phyloP scores from a whole-genome alignment of 768 basidiomycete genomes.

The Leccinum incarnatum region DNA sequence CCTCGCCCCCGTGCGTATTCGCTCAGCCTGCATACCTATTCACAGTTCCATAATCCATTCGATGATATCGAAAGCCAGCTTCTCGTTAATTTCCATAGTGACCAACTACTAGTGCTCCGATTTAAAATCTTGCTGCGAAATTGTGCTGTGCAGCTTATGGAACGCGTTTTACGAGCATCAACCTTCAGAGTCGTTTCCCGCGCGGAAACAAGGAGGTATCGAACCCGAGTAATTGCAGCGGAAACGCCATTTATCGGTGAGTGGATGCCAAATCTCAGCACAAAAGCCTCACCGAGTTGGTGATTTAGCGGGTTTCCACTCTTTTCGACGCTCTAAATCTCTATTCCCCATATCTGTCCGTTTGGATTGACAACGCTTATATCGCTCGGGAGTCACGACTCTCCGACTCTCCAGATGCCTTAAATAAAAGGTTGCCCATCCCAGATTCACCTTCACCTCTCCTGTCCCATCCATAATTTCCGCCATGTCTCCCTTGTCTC shows the following conservation, averaged over 20 bases:
- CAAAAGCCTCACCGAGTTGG: neutral
- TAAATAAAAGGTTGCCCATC: neutral
- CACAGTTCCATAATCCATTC: neutral
- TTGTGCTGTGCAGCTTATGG: neutral
- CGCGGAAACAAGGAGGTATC: neutral
- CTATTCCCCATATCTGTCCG: neutral
- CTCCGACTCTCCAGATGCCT: neutral
- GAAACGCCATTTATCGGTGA: neutral
- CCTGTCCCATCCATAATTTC: conserved; percentile 13
- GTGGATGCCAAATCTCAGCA: neutral
- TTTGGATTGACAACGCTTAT: neutral
- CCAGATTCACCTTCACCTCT: neutral
- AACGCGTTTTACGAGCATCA: neutral
- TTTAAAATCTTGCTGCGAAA: neutral
- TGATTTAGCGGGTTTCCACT: neutral
- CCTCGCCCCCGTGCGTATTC: neutral
- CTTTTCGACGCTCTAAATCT: neutral
- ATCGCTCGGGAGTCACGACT: neutral
- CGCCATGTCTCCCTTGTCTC: conserved; percentile 41
- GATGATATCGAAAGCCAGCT: neutral
- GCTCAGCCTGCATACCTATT: neutral
- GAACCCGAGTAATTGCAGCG: neutral
- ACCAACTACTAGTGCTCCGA: neutral
- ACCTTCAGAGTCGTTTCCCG: neutral
- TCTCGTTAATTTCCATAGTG: neutral